Conservation (phyloP, 2,329 filamentous ascomycete species). For the Nemania diffusa region DNA sequence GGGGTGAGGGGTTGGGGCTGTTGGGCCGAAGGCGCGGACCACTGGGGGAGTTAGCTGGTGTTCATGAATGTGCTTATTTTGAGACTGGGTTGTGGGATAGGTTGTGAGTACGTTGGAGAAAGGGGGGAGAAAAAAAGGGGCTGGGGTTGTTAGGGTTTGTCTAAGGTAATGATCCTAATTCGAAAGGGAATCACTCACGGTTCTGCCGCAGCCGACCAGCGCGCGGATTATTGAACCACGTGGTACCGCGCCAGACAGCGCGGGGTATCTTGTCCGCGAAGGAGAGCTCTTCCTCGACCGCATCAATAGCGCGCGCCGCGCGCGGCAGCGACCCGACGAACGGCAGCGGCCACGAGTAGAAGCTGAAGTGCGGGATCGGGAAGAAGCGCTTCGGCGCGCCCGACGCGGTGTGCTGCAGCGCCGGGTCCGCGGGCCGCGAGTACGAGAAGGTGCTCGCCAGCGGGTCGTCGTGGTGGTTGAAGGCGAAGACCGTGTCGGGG, state of each 20-base stretch:
- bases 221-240: slow-evolving; percentile 60
- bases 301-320: slow-evolving; percentile 52
- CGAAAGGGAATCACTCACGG: slow-evolving; percentile 29
- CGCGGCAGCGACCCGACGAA: slow-evolving; percentile 59
- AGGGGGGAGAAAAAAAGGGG: too few species aligned
- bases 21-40: slow-evolving; percentile 47
- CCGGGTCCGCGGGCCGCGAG: slow-evolving; percentile 56
- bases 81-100: too few species aligned
- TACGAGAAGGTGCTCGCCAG: slow-evolving; percentile 58
- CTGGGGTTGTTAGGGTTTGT: too few species aligned
- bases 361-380: slow-evolving; percentile 66
- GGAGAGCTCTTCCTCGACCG: slow-evolving; percentile 49
- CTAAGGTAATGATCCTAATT: too few species aligned
- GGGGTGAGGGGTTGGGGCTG: slow-evolving; percentile 32
- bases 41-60: slow-evolving; percentile 38
- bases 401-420: slow-evolving; percentile 33
- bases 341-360: slow-evolving; percentile 64
- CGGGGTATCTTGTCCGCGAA: slow-evolving; percentile 46
- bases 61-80: too few species aligned
- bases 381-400: slow-evolving; percentile 49
- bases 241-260: slow-evolving; percentile 63
- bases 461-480: slow-evolving; percentile 63
- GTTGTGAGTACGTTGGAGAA: too few species aligned
- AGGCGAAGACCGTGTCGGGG: slow-evolving; percentile 62
- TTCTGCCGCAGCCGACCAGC: slow-evolving; percentile 55